phyloP scores from a whole-genome alignment of 2,329 filamentous ascomycete species.

The Colletotrichum brevisporum region DNA sequence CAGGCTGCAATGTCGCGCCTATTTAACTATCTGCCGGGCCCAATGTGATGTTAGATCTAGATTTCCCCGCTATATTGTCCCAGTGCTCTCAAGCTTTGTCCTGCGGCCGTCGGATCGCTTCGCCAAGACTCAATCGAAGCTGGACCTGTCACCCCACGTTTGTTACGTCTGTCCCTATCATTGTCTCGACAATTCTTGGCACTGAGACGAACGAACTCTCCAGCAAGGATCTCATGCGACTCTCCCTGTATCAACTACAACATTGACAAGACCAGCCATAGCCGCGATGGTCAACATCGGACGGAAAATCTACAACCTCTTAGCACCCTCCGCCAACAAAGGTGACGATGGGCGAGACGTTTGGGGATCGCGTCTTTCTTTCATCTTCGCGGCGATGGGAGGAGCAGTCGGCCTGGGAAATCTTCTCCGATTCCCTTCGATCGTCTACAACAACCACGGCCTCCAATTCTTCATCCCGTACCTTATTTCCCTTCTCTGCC shows the following conservation, averaged over 20 bases:
- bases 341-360: slow-evolving; percentile 53
- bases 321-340: slow-evolving; percentile 44
- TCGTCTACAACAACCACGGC: slow-evolving; percentile 69
- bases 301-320: slow-evolving; percentile 38
- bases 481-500: slow-evolving; percentile 62
- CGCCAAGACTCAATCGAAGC: background rate
- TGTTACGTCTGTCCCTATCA: too few species aligned
- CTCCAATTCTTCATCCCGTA: slow-evolving; percentile 71
- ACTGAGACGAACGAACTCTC: too few species aligned
- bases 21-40: background rate
- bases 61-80: background rate
- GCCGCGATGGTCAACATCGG: slow-evolving; percentile 9
- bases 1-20: background rate
- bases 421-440: slow-evolving; percentile 67
- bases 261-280: background rate
- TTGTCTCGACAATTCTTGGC: too few species aligned
- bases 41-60: background rate
- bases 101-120: background rate
- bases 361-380: slow-evolving; percentile 62
- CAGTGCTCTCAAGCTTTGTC: background rate
- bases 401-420: slow-evolving; percentile 69
- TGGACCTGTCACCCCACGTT: too few species aligned
- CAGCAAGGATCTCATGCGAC: too few species aligned
- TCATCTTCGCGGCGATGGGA: slow-evolving; percentile 65
- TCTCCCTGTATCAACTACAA: too few species aligned